A percentile compares a stretch with the other conserved stretches of the same genome.
Evolutionary conservation across 345 rosid genomes (phyloP).

Genomic region (Noccaea caerulescens): DNA sequence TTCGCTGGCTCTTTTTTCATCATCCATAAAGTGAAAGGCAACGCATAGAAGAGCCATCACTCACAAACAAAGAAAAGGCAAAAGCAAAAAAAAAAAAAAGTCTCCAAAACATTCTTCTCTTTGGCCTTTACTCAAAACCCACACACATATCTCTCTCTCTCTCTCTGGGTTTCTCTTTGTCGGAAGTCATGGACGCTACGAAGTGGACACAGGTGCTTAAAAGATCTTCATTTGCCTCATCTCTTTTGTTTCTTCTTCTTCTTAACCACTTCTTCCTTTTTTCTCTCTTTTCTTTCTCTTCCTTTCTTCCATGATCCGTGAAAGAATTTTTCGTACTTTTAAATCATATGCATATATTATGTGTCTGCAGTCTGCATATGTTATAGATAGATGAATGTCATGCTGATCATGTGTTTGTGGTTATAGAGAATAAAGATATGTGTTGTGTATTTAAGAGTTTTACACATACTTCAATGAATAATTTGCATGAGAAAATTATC

Average conservation of each 20-base stretch:
- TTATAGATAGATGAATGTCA: neutral
- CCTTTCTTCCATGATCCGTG: conserved; percentile 12
- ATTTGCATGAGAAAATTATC: conserved; percentile 26
- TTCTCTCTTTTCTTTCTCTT: conserved; percentile 18
- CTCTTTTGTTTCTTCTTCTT: conserved; percentile 37
- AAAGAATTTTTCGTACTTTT: neutral
- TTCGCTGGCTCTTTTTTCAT: conserved; percentile 41
- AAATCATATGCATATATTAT: conserved; percentile 8
- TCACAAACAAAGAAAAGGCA: conserved; percentile 41
- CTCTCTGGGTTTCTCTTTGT: conserved; percentile 48
- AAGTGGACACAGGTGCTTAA: conserved; percentile 50
- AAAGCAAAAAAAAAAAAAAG: conserved; percentile 30
- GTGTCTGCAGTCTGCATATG: neutral
- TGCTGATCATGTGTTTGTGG: conserved; percentile 13
- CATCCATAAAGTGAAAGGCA: conserved; percentile 50
- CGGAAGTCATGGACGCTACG: conserved; percentile 49
- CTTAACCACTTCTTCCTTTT: conserved; percentile 14
- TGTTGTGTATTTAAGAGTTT: neutral
- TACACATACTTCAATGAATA: conserved; percentile 13
- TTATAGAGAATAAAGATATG: neutral
- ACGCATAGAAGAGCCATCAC: conserved; percentile 43
- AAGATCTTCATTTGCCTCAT: conserved; percentile 36
- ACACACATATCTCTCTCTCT: conserved; percentile 33
- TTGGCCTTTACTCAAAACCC: conserved; percentile 39
- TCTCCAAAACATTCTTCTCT: conserved; percentile 42